A percentile compares a stretch with the other conserved stretches of the same genome.
Evolutionary conservation across 208 protist genomes (phyloP).

Genomic region (Wallacemonas sp.): DNA sequence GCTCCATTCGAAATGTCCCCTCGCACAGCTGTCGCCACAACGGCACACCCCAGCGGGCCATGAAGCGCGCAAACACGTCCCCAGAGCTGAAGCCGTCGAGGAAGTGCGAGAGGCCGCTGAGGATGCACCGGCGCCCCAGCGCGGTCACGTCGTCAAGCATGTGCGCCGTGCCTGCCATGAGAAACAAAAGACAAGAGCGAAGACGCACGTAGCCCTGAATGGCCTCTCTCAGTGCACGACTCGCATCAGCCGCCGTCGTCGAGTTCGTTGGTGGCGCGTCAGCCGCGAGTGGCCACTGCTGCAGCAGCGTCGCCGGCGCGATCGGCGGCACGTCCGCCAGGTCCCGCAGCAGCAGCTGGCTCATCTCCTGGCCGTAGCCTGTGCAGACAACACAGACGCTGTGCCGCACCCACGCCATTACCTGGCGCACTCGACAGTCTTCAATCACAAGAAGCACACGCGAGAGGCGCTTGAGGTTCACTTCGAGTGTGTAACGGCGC

Average conservation of each 20-base stretch:
- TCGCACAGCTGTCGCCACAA: constrained; percentile 67
- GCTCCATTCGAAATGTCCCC: constrained; percentile 8
- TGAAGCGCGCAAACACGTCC: constrained; percentile 34
- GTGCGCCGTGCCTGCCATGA: constrained; percentile 52
- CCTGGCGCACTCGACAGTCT: constrained; percentile 24
- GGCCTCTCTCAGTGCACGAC: constrained; percentile 47
- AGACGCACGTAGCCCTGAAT: constrained; percentile 51
- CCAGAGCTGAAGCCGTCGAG: constrained; percentile 29
- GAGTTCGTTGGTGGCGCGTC: background rate
- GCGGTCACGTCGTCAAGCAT: constrained; percentile 46
- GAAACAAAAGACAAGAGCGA: constrained; percentile 41
- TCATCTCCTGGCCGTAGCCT: constrained; percentile 9
- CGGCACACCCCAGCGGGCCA: constrained; percentile 52
- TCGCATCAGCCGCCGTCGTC: constrained; percentile 29
- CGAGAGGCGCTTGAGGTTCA: constrained; percentile 19
- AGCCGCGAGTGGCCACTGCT: background rate
- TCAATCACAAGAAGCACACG: constrained; percentile 28
- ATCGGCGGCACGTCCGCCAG: constrained; percentile 8
- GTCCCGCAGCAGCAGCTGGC: constrained; percentile 12
- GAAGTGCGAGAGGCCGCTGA: constrained; percentile 32
- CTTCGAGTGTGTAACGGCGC: constrained; percentile 10
- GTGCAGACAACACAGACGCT: constrained; percentile 8
- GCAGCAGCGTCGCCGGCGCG: background rate
- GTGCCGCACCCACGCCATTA: constrained; percentile 14
- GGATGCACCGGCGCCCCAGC: constrained; percentile 32